These are phyloP conservation scores for Thalassiosira livingstoniorum DNA, from an alignment of 352 stramenopile species.

Conservation along the genomic window DNA sequence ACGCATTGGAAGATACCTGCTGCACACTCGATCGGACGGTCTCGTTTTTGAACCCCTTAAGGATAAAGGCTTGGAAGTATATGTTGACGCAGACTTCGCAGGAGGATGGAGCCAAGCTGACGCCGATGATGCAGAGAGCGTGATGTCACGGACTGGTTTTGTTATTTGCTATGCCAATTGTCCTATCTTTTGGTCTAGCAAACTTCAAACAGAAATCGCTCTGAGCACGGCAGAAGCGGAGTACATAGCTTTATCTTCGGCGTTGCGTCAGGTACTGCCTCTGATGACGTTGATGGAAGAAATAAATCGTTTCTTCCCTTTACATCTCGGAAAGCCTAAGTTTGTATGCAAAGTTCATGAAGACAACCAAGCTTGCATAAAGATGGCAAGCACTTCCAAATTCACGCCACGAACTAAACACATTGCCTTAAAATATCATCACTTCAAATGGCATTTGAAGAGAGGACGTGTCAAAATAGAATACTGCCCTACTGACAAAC, in stretches of 20 bases:
- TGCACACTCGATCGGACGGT: neutral
- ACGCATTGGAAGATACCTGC: neutral
- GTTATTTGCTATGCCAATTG: neutral
- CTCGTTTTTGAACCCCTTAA: neutral
- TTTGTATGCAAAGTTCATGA: constrained; percentile 27
- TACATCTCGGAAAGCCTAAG: neutral
- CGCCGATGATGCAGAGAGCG: neutral
- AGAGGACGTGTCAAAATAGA: neutral
- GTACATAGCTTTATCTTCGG: constrained; percentile 40
- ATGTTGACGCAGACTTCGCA: constrained; percentile 17
- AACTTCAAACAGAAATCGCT: constrained; percentile 8
- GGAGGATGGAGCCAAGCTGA: neutral
- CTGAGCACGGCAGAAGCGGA: constrained; percentile 31
- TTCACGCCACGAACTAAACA: constrained; percentile 1
- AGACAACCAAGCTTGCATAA: constrained; percentile 46
- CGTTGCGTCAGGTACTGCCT: neutral
- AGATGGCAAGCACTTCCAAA: neutral
- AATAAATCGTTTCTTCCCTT: neutral
- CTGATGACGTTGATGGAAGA: constrained; percentile 10
- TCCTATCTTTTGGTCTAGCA: constrained; percentile 32
- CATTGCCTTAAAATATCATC: constrained; percentile 10
- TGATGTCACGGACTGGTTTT: neutral
- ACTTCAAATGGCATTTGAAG: neutral
- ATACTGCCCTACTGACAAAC: neutral
- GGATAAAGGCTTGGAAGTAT: neutral